phyloP scores from a whole-genome alignment of 345 rosid genomes.

The Psidium guajava region DNA sequence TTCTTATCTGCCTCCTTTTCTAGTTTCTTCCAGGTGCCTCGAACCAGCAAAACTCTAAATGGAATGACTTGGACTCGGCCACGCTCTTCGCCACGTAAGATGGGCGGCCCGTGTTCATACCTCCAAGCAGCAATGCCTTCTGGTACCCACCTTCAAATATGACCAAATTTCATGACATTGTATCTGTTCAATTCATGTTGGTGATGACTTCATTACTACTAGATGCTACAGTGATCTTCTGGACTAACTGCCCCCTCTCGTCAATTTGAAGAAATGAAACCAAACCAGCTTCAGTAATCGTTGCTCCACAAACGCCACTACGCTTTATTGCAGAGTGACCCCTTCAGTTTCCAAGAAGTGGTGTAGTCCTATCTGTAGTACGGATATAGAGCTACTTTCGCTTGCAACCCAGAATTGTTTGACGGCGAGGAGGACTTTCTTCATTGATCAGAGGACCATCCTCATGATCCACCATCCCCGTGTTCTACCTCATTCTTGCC shows the following conservation, averaged over 20 bases:
- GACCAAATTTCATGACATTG: slow-evolving; percentile 36
- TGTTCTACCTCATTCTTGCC: too few relatives aligned
- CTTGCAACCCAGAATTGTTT: too few relatives aligned
- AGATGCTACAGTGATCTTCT: slow-evolving; percentile 46
- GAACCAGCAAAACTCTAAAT: slow-evolving; percentile 82
- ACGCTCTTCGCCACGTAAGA: slow-evolving; percentile 52
- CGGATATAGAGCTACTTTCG: too few relatives aligned
- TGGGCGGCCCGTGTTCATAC: slow-evolving; percentile 87
- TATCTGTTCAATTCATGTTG: slow-evolving; percentile 58
- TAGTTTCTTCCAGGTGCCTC: slow-evolving; percentile 47
- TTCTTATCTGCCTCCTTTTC: too few relatives aligned
- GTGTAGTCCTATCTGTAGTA: slow-evolving; percentile 34
- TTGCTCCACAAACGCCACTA: slow-evolving; percentile 88
- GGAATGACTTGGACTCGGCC: slow-evolving; percentile 65
- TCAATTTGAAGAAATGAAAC: slow-evolving; percentile 51
- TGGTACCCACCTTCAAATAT: slow-evolving; percentile 69
- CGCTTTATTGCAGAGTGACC: slow-evolving; percentile 76
- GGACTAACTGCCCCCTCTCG: slow-evolving; percentile 43
- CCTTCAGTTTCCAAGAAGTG: slow-evolving; percentile 84
- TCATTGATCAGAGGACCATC: too few relatives aligned
- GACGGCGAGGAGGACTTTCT: too few relatives aligned
- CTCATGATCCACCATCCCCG: too few relatives aligned
- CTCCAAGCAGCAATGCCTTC: slow-evolving; percentile 61
- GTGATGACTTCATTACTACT: slow-evolving; percentile 23
- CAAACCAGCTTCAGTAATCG: slow-evolving; percentile 60